These are phyloP conservation scores for Smittium culicis DNA, from an alignment of 371 early-diverging fungal species.

Conservation along the genomic window DNA sequence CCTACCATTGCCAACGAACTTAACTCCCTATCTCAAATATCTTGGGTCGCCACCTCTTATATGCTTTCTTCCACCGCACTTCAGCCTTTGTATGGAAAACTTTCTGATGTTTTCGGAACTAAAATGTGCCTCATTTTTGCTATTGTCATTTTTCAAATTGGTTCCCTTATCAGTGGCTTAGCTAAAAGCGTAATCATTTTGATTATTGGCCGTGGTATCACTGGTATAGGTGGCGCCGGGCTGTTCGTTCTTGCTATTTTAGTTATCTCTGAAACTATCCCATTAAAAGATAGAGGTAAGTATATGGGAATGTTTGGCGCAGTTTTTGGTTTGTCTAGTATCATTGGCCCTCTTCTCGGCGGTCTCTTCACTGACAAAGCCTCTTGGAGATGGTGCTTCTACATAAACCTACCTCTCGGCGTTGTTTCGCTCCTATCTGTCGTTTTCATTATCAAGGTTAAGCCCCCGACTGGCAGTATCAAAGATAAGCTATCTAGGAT, in stretches of 20 bases:
- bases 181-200: constrained; percentile 40
- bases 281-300: constrained; percentile 36
- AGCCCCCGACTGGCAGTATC: constrained; percentile 29
- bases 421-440: constrained; percentile 38
- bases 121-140: constrained; percentile 34
- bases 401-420: constrained; percentile 56
- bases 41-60: constrained; percentile 37
- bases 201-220: constrained; percentile 48
- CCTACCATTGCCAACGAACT: constrained; percentile 59
- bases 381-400: constrained; percentile 55
- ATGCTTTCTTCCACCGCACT: constrained; percentile 41
- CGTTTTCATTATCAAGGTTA: constrained; percentile 36
- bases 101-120: constrained; percentile 36
- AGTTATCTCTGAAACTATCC: constrained; percentile 23
- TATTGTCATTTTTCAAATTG: constrained; percentile 35
- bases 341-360: constrained; percentile 57
- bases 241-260: constrained; percentile 43
- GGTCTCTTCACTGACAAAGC: constrained; percentile 50
- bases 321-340: constrained; percentile 45
- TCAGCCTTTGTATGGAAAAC: constrained; percentile 40
- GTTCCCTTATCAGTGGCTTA: constrained; percentile 39
- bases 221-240: constrained; percentile 58
- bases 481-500: constrained; percentile 39
- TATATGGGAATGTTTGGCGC: constrained; percentile 40
- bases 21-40: constrained; percentile 28